These are phyloP conservation scores for Neurospora sp. DNA, from an alignment of 2,329 filamentous ascomycete species.

Conservation along the genomic window DNA sequence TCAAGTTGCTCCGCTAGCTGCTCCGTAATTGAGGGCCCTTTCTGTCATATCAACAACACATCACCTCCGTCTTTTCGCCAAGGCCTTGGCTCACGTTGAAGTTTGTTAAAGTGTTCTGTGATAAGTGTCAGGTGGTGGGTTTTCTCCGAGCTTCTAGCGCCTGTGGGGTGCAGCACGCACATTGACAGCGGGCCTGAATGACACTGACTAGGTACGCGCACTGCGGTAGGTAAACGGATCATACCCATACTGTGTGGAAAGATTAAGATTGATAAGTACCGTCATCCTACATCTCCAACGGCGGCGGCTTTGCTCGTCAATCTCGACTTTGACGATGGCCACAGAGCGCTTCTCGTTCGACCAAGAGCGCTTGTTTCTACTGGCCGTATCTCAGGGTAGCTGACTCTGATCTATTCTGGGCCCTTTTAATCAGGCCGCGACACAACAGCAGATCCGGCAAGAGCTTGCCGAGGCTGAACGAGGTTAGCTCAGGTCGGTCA, in stretches of 20 bases:
- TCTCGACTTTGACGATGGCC: neutral
- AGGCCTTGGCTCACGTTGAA: neutral
- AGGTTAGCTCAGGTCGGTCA: neutral
- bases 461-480: neutral
- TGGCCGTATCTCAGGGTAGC: neutral
- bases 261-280: neutral
- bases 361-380: neutral
- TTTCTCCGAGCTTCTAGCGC: neutral
- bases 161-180: neutral
- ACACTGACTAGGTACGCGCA: neutral
- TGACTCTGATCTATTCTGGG: neutral
- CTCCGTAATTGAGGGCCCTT: neutral
- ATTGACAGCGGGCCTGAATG: neutral
- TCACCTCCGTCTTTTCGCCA: neutral
- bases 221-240: neutral
- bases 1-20: neutral
- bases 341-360: neutral
- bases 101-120: neutral
- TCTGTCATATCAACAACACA: neutral
- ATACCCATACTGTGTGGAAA: neutral
- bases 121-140: neutral
- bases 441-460: neutral
- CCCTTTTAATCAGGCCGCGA: neutral
- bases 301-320: neutral
- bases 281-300: neutral